These are phyloP conservation scores for Trichoderma oligosporum DNA, from an alignment of 2,329 filamentous ascomycete genomes.

Conservation along the genomic window DNA sequence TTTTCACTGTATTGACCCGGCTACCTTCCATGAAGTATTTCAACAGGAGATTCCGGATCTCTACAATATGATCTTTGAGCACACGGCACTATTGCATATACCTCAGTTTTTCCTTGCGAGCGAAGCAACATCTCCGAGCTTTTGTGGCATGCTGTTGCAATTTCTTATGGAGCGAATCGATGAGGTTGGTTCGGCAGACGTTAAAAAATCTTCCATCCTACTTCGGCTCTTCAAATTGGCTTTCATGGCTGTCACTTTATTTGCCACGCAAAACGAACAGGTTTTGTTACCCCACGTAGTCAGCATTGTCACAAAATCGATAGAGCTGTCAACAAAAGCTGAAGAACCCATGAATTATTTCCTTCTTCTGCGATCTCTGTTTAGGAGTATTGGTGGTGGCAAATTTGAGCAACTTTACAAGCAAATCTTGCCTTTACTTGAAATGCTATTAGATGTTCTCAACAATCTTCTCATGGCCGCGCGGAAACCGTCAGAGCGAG, in stretches of 20 bases:
- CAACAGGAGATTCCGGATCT: conserved; percentile 94
- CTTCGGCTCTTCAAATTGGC: conserved; percentile 94
- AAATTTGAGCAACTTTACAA: conserved; percentile 98
- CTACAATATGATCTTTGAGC: conserved; percentile 97
- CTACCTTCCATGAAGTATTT: conserved; percentile 98
- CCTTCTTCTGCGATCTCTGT: conserved; percentile 82
- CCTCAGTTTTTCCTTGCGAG: conserved; percentile 99
- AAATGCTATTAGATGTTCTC: conserved; percentile 96
- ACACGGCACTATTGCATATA: conserved; percentile 88
- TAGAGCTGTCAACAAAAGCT: conserved; percentile 90
- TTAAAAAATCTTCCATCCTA: conserved; percentile 88
- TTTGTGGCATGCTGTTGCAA: conserved; percentile 95
- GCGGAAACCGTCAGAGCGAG: conserved; percentile 82
- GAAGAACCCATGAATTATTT: conserved; percentile 99
- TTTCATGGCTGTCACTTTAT: conserved; percentile 98
- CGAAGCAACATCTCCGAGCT: conserved; percentile 94
- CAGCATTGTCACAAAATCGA: conserved; percentile 95
- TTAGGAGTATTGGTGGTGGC: conserved; percentile 93
- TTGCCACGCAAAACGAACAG: conserved; percentile 90
- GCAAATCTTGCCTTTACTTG: conserved; percentile 89
- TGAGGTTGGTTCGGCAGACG: conserved; percentile 87
- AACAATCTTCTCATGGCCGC: conserved; percentile 92
- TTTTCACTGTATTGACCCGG: conserved; percentile 96
- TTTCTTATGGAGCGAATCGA: conserved; percentile 97
- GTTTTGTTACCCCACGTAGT: conserved; percentile 93